These are phyloP conservation scores for Citrus medica DNA, from an alignment of 345 rosid genomes.

Conservation along the genomic window DNA sequence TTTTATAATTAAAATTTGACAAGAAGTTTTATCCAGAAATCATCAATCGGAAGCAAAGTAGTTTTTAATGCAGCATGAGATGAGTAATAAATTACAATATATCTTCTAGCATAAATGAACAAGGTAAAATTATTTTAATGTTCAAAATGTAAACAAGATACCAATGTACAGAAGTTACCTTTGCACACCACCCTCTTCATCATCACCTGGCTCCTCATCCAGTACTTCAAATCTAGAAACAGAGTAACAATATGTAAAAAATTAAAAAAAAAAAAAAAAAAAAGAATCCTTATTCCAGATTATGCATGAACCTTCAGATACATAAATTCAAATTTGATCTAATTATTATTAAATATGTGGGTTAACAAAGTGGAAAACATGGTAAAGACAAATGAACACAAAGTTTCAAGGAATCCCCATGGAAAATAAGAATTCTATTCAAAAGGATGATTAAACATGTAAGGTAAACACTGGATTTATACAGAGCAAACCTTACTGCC, in stretches of 20 bases:
- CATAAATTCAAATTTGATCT: slow-evolving; percentile 3
- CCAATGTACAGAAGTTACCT: slow-evolving; percentile 37
- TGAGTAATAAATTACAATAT: not conserved
- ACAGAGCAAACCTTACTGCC: no score
- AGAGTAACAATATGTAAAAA: slow-evolving; percentile 3
- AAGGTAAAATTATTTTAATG: not conserved
- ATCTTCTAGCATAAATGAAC: not conserved
- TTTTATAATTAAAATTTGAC: not conserved
- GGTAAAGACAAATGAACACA: no score
- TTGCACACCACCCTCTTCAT: slow-evolving; percentile 80
- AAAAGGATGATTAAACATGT: no score
- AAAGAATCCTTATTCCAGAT: not conserved
- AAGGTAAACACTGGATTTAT: no score
- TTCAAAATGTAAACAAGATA: not conserved
- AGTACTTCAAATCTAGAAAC: slow-evolving; percentile 76
- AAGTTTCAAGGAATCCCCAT: no score
- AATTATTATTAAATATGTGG: not conserved
- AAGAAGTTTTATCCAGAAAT: not conserved
- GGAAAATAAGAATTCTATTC: no score
- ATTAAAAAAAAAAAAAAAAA: not conserved
- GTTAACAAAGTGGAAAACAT: no score
- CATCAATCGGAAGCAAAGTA: not conserved
- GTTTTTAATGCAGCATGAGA: not conserved
- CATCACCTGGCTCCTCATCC: slow-evolving; percentile 98
- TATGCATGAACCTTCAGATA: not conserved